Percentiles rank a stretch among this genome's conserved stretches.
phyloP scores from a whole-genome alignment of 345 rosid species.

The Adansonia digitata region DNA sequence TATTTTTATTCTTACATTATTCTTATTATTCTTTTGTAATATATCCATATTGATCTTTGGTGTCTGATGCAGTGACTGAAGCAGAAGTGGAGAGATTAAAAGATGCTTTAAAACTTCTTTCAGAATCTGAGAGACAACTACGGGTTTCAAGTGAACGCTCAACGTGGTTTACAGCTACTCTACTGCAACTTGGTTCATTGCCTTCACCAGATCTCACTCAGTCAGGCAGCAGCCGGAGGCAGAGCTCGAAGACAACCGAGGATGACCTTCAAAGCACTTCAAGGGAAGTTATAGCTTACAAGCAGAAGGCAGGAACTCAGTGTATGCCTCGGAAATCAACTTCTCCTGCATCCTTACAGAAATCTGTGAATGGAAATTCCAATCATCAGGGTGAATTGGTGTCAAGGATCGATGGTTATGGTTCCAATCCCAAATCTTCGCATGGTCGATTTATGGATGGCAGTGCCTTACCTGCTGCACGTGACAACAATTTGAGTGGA shows the following conservation, averaged over 20 bases:
- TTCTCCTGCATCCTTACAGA: constrained; percentile 51
- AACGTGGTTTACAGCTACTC: constrained; percentile 94
- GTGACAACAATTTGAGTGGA: constrained; percentile 33
- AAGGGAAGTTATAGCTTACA: constrained; percentile 52
- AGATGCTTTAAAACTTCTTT: constrained; percentile 93
- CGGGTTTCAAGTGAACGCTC: constrained; percentile 85
- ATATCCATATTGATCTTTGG: background rate
- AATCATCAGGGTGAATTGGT: constrained; percentile 36
- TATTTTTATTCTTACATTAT: background rate
- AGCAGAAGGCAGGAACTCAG: constrained; percentile 50
- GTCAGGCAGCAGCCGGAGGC: constrained; percentile 77
- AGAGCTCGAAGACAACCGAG: constrained; percentile 77
- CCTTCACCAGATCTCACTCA: constrained; percentile 69
- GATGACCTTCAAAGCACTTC: constrained; percentile 75
- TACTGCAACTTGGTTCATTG: constrained; percentile 86
- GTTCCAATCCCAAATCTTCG: constrained; percentile 37
- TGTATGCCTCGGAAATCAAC: constrained; percentile 37
- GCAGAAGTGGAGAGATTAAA: constrained; percentile 79
- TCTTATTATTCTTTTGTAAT: background rate
- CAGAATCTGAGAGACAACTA: constrained; percentile 92
- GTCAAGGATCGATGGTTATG: constrained; percentile 32
- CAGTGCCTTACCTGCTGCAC: constrained; percentile 33
- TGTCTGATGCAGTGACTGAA: constrained; percentile 56
- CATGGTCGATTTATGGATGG: constrained; percentile 32
- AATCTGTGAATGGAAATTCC: constrained; percentile 38